Evolutionary conservation across 1,139 yeast genomes (phyloP).

Genomic region (Sporopachydermia cereana): DNA sequence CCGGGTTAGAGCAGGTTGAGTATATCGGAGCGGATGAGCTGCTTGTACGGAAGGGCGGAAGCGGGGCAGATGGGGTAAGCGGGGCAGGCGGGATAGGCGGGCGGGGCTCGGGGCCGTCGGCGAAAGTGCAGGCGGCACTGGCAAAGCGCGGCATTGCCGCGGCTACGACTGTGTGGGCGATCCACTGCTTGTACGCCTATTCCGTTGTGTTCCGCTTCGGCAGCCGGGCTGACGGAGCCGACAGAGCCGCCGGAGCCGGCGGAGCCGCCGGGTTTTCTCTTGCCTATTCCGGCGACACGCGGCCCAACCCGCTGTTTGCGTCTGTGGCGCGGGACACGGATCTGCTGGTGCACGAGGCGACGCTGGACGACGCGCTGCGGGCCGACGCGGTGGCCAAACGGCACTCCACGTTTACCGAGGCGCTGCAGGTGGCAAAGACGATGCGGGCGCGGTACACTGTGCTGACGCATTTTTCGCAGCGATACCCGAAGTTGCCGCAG

Average conservation of each 20-base stretch:
- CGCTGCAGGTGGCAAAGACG: constrained; percentile 51
- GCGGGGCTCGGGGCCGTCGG: neutral
- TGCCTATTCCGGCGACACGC: constrained; percentile 90
- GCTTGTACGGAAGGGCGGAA: constrained; percentile 16
- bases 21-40: constrained; percentile 65
- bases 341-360: constrained; percentile 82
- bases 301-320: constrained; percentile 62
- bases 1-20: constrained; percentile 31
- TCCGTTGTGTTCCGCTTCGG: constrained; percentile 48
- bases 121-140: neutral
- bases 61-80: neutral
- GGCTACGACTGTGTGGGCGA: constrained; percentile 57
- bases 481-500: constrained; percentile 64
- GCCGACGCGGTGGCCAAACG: constrained; percentile 74
- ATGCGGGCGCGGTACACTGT: constrained; percentile 69
- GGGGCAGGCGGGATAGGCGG: neutral
- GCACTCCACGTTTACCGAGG: constrained; percentile 89
- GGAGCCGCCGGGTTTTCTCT: constrained; percentile 40
- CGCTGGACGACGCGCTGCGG: constrained; percentile 70
- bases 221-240: constrained; percentile 10
- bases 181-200: constrained; percentile 80
- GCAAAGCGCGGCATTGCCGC: neutral
- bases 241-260: constrained; percentile 11
- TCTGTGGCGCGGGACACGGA: constrained; percentile 62
- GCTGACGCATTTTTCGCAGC: constrained; percentile 84